phyloP scores from a whole-genome alignment of 2,329 filamentous ascomycete species.

The Albophoma yamanashiensis region DNA sequence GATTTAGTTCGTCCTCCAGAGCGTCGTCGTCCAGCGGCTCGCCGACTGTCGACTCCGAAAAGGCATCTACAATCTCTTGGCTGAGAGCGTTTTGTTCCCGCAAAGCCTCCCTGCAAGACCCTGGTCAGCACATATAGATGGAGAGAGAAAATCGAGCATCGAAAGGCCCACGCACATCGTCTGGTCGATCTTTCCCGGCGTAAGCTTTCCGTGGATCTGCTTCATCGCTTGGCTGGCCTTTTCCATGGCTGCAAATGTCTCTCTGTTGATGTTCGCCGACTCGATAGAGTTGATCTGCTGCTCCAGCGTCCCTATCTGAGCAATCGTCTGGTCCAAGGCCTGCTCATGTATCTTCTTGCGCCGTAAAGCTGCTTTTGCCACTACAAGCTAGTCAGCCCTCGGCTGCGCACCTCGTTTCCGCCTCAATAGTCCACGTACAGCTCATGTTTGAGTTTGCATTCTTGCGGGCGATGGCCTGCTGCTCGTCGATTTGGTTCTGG shows the following conservation, averaged over 20 bases:
- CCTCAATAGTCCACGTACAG: slow-evolving; percentile 44
- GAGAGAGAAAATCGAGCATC: background rate
- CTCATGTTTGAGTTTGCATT: slow-evolving; percentile 80
- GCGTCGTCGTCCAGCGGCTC: slow-evolving; percentile 76
- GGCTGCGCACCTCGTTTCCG: slow-evolving; percentile 5
- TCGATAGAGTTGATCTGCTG: slow-evolving; percentile 96
- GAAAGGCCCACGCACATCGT: slow-evolving; percentile 61
- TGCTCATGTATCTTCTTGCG: slow-evolving; percentile 93
- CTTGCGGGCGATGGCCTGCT: slow-evolving; percentile 81
- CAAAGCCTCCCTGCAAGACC: slow-evolving; percentile 62
- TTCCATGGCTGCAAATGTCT: slow-evolving; percentile 92
- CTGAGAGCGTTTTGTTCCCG: slow-evolving; percentile 87
- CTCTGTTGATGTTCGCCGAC: slow-evolving; percentile 96
- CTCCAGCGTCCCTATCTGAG: slow-evolving; percentile 86
- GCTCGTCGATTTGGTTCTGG: slow-evolving; percentile 85
- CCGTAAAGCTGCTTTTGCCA: slow-evolving; percentile 78
- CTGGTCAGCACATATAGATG: background rate
- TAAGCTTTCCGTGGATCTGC: slow-evolving; percentile 81
- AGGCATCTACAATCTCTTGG: slow-evolving; percentile 82
- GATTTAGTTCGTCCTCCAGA: slow-evolving; percentile 74
- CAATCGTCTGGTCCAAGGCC: slow-evolving; percentile 78
- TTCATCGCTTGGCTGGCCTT: slow-evolving; percentile 85
- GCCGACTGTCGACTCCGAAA: slow-evolving; percentile 59
- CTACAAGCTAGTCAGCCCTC: slow-evolving; percentile 35
- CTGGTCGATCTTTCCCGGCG: slow-evolving; percentile 87